Conservation (phyloP, 139 green algal species). For the Chlorella sp. region DNA sequence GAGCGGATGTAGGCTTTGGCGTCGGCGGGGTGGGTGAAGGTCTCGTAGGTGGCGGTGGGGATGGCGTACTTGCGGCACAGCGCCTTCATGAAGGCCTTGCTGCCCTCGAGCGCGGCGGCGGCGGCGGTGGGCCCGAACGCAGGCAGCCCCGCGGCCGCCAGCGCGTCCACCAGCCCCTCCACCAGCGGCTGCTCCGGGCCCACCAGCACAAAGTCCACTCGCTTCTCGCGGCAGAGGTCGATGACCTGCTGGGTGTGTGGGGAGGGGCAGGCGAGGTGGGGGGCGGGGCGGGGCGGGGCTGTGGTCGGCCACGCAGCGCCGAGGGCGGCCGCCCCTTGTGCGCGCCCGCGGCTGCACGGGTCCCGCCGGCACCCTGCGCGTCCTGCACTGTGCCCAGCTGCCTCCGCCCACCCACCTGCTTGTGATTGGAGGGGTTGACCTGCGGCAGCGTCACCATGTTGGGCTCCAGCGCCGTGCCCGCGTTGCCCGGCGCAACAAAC, state of each 20-base stretch:
- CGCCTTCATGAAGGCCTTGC: conserved; percentile 97
- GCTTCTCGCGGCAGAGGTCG: conserved; percentile 77
- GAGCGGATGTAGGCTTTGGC: conserved; percentile 80
- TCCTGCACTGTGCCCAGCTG: not conserved
- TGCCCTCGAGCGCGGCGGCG: conserved; percentile 93
- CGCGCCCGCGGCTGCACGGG: too few species aligned
- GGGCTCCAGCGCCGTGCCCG: conserved; percentile 73
- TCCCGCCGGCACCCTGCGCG: not conserved
- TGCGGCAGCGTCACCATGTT: conserved; percentile 51
- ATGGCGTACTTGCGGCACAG: conserved; percentile 93
- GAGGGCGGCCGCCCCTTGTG: too few species aligned
- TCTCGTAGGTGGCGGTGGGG: conserved; percentile 86
- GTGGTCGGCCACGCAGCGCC: too few species aligned
- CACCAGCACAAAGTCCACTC: conserved; percentile 82
- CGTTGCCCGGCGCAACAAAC: conserved; percentile 84
- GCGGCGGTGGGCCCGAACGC: conserved; percentile 85
- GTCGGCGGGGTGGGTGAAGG: conserved; percentile 71
- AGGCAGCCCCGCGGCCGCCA: conserved; percentile 67
- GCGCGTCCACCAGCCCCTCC: conserved; percentile 87
- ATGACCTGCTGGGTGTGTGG: conserved; percentile 51
- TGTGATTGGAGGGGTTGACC: conserved; percentile 54
- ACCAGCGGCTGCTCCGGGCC: conserved; percentile 94
- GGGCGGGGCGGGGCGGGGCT: too few species aligned
- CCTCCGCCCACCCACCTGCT: conserved; percentile 34
- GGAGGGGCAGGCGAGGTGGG: not conserved